Evolutionary conservation across 306 rosid genomes (phyloP).

Genomic region (Corylus heterophylla): DNA sequence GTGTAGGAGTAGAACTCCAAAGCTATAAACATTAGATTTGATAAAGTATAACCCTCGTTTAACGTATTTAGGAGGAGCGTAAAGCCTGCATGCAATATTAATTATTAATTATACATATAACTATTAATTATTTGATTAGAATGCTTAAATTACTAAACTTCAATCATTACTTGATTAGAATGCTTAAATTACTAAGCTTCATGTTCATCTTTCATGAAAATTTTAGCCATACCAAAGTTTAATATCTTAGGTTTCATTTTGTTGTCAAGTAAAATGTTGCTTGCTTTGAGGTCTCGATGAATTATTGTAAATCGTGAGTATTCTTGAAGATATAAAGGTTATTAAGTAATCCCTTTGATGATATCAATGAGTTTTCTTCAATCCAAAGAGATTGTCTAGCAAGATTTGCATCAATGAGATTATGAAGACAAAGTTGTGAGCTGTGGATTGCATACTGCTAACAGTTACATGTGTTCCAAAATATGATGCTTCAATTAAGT

Average conservation of each 20-base stretch:
- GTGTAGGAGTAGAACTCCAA: conserved; percentile 31
- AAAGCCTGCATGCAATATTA: conserved; percentile 7
- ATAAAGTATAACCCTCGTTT: conserved; percentile 10
- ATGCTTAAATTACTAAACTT: no score
- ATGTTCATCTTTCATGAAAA: conserved; percentile 19
- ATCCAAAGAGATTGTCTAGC: no score
- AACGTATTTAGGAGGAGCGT: conserved; percentile 32
- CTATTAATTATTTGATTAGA: no score
- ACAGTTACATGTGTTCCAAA: no score
- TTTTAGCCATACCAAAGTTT: conserved; percentile 37
- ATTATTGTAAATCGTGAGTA: conserved; percentile 32
- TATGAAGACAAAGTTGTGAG: background rate
- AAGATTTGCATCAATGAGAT: no score
- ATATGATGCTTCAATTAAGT: background rate
- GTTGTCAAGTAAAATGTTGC: conserved; percentile 29
- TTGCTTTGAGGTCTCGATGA: conserved; percentile 32
- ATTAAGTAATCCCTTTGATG: no score
- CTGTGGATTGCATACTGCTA: no score
- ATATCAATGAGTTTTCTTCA: no score
- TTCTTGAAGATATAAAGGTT: no score
- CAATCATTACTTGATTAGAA: no score
- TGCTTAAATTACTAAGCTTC: conserved; percentile 28
- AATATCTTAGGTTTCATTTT: conserved; percentile 35
- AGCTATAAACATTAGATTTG: background rate
- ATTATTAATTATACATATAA: no score